phyloP scores from a whole-genome alignment of 2,329 filamentous ascomycete species.

The Chalaropsis thielavioides region DNA sequence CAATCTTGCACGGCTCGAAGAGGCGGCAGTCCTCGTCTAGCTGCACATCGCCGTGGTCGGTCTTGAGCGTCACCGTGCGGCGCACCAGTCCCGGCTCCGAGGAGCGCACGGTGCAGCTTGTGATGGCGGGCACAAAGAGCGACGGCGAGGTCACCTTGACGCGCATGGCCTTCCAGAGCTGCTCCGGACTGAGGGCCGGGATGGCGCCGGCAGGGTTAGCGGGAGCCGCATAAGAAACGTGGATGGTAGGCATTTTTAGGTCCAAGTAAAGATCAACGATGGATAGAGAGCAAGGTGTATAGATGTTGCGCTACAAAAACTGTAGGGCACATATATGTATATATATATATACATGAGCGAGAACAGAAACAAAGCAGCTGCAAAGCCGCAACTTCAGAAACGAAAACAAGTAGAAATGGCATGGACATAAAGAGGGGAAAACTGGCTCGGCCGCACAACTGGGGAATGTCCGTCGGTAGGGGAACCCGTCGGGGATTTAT shows the following conservation, averaged over 20 bases:
- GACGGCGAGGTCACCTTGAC: slow-evolving; percentile 23
- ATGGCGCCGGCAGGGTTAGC: slow-evolving; percentile 22
- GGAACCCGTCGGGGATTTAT: not conserved
- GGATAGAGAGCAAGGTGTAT: not conserved
- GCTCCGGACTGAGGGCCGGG: slow-evolving; percentile 20
- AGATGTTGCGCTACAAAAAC: not conserved
- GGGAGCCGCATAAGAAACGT: slow-evolving; percentile 23
- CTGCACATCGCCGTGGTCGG: not conserved
- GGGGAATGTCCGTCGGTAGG: not conserved
- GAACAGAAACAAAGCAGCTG: not conserved
- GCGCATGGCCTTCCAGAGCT: slow-evolving; percentile 23
- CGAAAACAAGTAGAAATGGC: not conserved
- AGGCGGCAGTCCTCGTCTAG: slow-evolving; percentile 24
- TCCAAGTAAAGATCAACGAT: not conserved
- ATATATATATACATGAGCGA: not conserved
- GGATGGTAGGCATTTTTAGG: slow-evolving; percentile 3
- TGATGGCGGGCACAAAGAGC: slow-evolving; percentile 23
- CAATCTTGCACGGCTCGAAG: slow-evolving; percentile 23
- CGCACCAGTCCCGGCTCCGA: slow-evolving; percentile 15
- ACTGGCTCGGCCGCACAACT: not conserved
- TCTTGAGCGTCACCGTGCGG: slow-evolving; percentile 21
- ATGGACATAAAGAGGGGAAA: not conserved
- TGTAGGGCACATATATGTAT: too few relatives aligned
- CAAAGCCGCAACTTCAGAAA: not conserved
- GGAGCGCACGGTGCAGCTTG: slow-evolving; percentile 14